A percentile compares a stretch with the other conserved stretches of the same genome.
Conservation (phyloP, 352 stramenopile genomes). For the Phytophthora litchii region DNA sequence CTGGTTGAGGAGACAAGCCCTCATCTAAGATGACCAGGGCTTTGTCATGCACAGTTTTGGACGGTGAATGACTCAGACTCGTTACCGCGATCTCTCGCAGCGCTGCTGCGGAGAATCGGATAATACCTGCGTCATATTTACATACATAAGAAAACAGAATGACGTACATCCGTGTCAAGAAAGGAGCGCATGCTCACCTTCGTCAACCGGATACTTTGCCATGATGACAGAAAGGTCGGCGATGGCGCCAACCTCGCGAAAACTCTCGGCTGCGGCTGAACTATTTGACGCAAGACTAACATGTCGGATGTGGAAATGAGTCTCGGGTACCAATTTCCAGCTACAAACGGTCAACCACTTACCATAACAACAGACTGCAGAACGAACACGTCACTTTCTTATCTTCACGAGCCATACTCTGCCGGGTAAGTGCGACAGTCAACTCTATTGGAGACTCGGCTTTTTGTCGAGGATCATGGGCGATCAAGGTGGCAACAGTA, state of each 20-base stretch:
- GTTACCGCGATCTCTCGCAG: slow-evolving; percentile 63
- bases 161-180: background rate
- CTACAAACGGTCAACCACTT: slow-evolving; percentile 4
- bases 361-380: slow-evolving; percentile 70
- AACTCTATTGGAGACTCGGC: slow-evolving; percentile 47
- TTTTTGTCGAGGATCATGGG: slow-evolving; percentile 25
- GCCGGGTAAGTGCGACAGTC: slow-evolving; percentile 50
- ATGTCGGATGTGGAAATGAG: slow-evolving; percentile 6
- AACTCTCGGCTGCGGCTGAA: slow-evolving; percentile 38
- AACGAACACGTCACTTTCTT: slow-evolving; percentile 78
- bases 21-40: slow-evolving; percentile 73
- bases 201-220: slow-evolving; percentile 74
- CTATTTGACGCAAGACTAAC: slow-evolving; percentile 60
- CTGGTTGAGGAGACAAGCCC: slow-evolving; percentile 24
- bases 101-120: slow-evolving; percentile 62
- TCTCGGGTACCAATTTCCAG: background rate
- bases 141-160: slow-evolving; percentile 1
- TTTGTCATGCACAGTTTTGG: slow-evolving; percentile 64
- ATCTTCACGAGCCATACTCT: slow-evolving; percentile 66
- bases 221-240: slow-evolving; percentile 71
- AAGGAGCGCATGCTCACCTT: slow-evolving; percentile 38
- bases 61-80: slow-evolving; percentile 63
- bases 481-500: slow-evolving; percentile 42
- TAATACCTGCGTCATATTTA: slow-evolving; percentile 46
- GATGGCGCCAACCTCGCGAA: slow-evolving; percentile 63